A percentile compares a stretch with the other conserved stretches of the same genome.
phyloP scores from a whole-genome alignment of 2,329 filamentous ascomycete genomes.

The Trichoderma breve region DNA sequence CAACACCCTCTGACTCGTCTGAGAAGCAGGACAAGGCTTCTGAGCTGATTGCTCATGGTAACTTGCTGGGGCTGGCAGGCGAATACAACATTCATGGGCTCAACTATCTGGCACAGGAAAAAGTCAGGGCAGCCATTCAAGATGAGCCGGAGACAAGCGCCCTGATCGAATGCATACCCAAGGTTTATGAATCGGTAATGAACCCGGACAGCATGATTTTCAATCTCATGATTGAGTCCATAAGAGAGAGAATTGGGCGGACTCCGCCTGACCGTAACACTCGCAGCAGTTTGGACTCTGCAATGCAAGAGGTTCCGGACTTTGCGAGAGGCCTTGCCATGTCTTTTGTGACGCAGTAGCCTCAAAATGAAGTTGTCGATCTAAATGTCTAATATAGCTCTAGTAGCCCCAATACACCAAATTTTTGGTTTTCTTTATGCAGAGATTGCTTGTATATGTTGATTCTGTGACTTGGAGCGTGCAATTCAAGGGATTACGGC shows the following conservation, averaged over 20 bases:
- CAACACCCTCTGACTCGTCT: accelerated
- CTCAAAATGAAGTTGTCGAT: neutral
- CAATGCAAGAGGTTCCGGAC: neutral
- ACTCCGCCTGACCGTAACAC: neutral
- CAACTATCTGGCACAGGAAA: no score
- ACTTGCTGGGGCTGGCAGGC: neutral
- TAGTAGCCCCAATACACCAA: accelerated
- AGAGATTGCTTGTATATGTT: neutral
- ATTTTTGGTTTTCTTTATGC: neutral
- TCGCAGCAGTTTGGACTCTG: accelerated
- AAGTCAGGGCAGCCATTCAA: neutral
- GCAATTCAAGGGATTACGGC: neutral
- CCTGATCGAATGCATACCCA: neutral
- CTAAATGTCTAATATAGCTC: neutral
- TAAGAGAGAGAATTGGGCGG: neutral
- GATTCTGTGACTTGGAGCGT: neutral
- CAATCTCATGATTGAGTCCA: neutral
- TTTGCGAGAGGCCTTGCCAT: neutral
- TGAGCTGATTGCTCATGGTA: neutral
- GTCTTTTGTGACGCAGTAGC: neutral
- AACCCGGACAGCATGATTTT: no score
- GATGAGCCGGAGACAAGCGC: neutral
- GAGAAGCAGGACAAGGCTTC: neutral
- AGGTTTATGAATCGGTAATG: neutral
- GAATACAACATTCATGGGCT: neutral